phyloP scores from a whole-genome alignment of 495 filamentous ascomycete genomes.

The Venustampulla echinocandica region DNA sequence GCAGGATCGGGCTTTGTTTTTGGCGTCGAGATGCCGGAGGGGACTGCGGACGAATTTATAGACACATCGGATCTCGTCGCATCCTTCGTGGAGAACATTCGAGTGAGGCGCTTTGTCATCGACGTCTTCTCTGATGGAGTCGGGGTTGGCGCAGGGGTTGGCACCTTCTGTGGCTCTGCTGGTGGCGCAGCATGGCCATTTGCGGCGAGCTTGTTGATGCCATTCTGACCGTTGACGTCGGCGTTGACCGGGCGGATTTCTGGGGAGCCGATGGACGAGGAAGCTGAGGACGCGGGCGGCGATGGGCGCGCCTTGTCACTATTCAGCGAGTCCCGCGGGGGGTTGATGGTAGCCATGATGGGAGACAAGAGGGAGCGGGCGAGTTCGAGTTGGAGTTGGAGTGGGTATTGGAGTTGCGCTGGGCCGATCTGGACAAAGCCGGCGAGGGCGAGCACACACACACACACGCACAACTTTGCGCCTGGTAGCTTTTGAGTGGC shows the following conservation, averaged over 20 bases:
- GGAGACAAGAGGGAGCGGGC: too few relatives aligned
- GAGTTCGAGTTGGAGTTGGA: too few relatives aligned
- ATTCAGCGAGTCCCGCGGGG: conserved; percentile 7
- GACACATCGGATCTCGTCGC: conserved; percentile 27
- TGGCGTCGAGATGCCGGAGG: conserved; percentile 28
- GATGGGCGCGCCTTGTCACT: conserved; percentile 12
- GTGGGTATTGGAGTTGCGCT: too few relatives aligned
- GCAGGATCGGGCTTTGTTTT: conserved; percentile 33
- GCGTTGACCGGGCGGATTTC: conserved; percentile 2
- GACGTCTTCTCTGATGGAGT: conserved; percentile 34
- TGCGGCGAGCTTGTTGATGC: conserved; percentile 15
- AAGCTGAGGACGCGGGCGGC: conserved; percentile 15
- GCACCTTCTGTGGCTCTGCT: conserved; percentile 24
- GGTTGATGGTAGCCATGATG: conserved; percentile 18
- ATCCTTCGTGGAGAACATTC: conserved; percentile 46
- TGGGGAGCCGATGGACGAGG: conserved; percentile 17
- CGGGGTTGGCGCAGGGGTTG: conserved; percentile 14
- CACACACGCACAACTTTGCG: too few relatives aligned
- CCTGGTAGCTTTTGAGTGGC: too few relatives aligned
- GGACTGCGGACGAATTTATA: conserved; percentile 30
- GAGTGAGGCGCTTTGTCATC: conserved; percentile 49
- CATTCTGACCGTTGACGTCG: conserved; percentile 1
- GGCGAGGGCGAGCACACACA: too few relatives aligned
- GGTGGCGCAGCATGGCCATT: conserved; percentile 23
- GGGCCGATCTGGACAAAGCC: too few relatives aligned